Percentiles rank a stretch among this genome's conserved stretches.
Conservation (phyloP, 345 rosid genomes). For the Ricinus communis region DNA sequence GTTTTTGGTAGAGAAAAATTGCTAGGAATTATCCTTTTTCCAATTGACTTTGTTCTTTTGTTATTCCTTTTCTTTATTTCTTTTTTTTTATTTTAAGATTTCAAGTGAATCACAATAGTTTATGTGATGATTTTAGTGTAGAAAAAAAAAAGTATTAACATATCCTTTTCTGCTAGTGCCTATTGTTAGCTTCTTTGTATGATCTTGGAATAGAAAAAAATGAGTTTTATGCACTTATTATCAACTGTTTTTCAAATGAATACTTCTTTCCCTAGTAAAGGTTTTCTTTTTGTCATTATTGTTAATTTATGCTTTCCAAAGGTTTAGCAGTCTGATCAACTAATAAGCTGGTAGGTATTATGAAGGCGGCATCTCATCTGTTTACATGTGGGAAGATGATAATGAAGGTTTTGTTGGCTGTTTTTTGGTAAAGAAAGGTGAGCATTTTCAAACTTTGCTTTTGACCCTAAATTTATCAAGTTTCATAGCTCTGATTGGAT, state of each 20-base stretch:
- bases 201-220: not conserved
- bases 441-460: conserved; percentile 3
- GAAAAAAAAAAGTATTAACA: not conserved
- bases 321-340: conserved; percentile 31
- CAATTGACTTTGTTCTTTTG: not conserved
- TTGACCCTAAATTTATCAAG: not conserved
- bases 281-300: conserved; percentile 4
- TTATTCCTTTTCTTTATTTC: too few species aligned
- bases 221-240: not conserved
- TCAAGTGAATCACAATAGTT: not conserved
- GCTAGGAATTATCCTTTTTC: not conserved
- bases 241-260: not conserved
- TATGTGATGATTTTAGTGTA: not conserved
- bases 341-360: conserved; percentile 64
- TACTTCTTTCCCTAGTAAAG: not conserved
- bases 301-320: not conserved
- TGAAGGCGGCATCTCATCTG: conserved; percentile 97
- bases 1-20: conserved; percentile 1
- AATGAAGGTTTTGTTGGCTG: conserved; percentile 92
- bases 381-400: conserved; percentile 95
- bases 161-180: not conserved
- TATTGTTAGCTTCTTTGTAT: not conserved
- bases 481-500: conserved; percentile 15
- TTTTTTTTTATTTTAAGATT: too few species aligned
- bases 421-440: conserved; percentile 94